phyloP scores from a whole-genome alignment of 768 basidiomycete species.

The Leccinum fibrillosum region DNA sequence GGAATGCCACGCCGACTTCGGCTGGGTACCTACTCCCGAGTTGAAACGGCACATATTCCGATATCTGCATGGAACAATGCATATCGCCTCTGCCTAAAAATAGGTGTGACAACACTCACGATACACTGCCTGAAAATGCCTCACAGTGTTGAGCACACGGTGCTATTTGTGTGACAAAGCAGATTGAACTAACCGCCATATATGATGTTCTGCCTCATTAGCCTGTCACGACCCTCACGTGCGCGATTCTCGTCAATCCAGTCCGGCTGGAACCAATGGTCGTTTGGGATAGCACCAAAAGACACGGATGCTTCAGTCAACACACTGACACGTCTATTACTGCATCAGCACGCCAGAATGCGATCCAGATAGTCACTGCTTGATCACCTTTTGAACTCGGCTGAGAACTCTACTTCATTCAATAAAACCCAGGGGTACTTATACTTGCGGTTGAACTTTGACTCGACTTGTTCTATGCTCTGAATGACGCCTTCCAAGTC shows the following conservation, averaged over 20 bases:
- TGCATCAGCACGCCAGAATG: conserved; percentile 11
- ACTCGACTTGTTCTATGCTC: conserved; percentile 54
- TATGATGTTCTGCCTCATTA: conserved; percentile 47
- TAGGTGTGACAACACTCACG: conserved; percentile 30
- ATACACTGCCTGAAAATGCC: conserved; percentile 37
- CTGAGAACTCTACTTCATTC: conserved; percentile 57
- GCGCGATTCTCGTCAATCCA: conserved; percentile 73
- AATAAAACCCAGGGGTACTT: conserved; percentile 64
- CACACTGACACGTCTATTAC: conserved; percentile 30
- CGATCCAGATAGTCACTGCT: not conserved
- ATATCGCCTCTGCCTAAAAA: not conserved
- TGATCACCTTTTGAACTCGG: conserved; percentile 47
- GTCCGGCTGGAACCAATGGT: conserved; percentile 69
- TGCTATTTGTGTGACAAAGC: not conserved
- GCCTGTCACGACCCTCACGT: conserved; percentile 44
- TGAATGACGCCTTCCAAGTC: conserved; percentile 44
- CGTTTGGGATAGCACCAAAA: conserved; percentile 56
- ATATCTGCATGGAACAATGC: conserved; percentile 36
- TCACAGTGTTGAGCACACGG: not conserved
- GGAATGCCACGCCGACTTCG: not conserved
- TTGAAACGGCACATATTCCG: conserved; percentile 78
- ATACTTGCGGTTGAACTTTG: conserved; percentile 54
- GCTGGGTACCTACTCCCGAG: conserved; percentile 48
- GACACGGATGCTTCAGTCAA: conserved; percentile 41
- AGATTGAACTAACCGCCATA: conserved; percentile 41